phyloP scores from a whole-genome alignment of 768 basidiomycete genomes.

The Trametes elegans region DNA sequence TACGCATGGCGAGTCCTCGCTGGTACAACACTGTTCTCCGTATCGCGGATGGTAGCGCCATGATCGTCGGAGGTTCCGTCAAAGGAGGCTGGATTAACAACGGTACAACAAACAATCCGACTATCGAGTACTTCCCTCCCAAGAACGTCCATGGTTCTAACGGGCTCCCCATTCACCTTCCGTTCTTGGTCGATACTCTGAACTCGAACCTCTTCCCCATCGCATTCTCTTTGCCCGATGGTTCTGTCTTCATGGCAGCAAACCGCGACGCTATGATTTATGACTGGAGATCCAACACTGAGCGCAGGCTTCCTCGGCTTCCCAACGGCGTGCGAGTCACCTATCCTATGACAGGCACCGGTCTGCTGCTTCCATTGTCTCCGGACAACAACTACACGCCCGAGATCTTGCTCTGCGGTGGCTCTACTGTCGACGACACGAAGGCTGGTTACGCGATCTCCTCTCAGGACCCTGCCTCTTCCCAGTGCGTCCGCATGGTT shows the following conservation, averaged over 20 bases:
- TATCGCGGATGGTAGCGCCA: constrained; percentile 73
- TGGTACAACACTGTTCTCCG: constrained; percentile 80
- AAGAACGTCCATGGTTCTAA: constrained; percentile 67
- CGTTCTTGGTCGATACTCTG: constrained; percentile 67
- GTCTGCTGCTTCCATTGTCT: constrained; percentile 67
- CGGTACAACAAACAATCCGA: constrained; percentile 75
- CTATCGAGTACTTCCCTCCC: constrained; percentile 79
- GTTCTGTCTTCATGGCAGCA: constrained; percentile 71
- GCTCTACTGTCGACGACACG: constrained; percentile 62
- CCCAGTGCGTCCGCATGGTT: constrained; percentile 69
- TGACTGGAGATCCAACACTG: constrained; percentile 64
- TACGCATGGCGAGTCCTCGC: constrained; percentile 74
- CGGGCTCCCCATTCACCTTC: constrained; percentile 62
- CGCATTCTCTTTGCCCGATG: constrained; percentile 68
- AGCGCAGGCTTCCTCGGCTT: constrained; percentile 59
- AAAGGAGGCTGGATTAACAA: constrained; percentile 90
- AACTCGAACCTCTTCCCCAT: constrained; percentile 85
- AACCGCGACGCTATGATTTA: constrained; percentile 81
- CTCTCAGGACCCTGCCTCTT: constrained; percentile 69
- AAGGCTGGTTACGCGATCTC: constrained; percentile 61
- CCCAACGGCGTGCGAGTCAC: constrained; percentile 80
- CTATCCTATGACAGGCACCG: constrained; percentile 80
- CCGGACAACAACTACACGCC: constrained; percentile 61
- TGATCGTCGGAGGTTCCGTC: constrained; percentile 79
- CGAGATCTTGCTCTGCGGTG: constrained; percentile 76